phyloP scores from a whole-genome alignment of 257 asterid genomes.

The Solanum medicagineum region DNA sequence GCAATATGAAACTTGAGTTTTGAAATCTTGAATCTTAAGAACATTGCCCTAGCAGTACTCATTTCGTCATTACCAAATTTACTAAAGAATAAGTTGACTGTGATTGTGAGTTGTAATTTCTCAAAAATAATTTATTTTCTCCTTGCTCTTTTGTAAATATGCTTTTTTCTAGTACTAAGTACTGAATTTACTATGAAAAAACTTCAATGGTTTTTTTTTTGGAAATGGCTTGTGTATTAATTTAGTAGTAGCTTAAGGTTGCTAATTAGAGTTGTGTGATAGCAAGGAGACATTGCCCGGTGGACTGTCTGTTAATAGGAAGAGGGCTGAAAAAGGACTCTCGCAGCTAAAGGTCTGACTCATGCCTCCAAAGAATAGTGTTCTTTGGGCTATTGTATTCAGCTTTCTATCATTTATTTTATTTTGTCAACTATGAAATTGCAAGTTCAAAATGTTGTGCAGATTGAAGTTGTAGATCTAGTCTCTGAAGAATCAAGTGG shows the following conservation, averaged over 20 bases:
- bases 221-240: neutral
- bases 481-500: slow-evolving; percentile 59
- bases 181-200: too few relatives aligned
- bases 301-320: slow-evolving; percentile 73
- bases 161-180: too few relatives aligned
- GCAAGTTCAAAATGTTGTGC: slow-evolving; percentile 3
- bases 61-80: neutral
- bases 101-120: neutral
- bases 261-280: slow-evolving; percentile 15
- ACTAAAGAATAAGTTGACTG: neutral
- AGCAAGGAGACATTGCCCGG: slow-evolving; percentile 87
- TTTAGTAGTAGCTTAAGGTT: neutral
- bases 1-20: neutral
- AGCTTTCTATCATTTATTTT: neutral
- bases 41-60: neutral
- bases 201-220: neutral
- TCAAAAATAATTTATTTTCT: neutral
- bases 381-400: neutral
- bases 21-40: neutral
- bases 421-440: neutral
- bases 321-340: slow-evolving; percentile 72
- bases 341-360: slow-evolving; percentile 50
- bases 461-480: slow-evolving; percentile 80
- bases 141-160: too few relatives aligned
- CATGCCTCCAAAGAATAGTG: neutral